phyloP scores from a whole-genome alignment of 2,329 filamentous ascomycete genomes.

The Scleromitrula shiraiana region DNA sequence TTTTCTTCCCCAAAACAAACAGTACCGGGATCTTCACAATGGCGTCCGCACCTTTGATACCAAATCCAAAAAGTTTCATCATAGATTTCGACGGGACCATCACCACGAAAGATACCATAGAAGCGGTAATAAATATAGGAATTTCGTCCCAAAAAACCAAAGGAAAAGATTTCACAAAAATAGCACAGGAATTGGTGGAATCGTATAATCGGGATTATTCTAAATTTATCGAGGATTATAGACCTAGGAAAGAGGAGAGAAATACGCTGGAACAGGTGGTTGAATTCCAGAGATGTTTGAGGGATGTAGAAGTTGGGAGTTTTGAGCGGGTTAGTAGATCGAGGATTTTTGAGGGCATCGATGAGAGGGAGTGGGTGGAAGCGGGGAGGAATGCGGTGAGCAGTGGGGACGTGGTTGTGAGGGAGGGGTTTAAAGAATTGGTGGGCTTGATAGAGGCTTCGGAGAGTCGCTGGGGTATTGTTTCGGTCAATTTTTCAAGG shows the following conservation, averaged over 20 bases:
- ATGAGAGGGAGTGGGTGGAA: conserved; percentile 10
- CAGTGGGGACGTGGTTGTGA: conserved; percentile 14
- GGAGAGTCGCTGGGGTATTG: conserved; percentile 17
- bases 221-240: conserved; percentile 13
- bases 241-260: conserved; percentile 14
- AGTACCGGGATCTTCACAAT: too few relatives aligned
- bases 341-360: conserved; percentile 22
- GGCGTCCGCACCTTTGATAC: too few relatives aligned
- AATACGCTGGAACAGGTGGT: conserved; percentile 17
- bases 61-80: too few relatives aligned
- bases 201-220: conserved; percentile 19
- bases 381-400: conserved; percentile 15
- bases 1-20: too few relatives aligned
- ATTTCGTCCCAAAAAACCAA: conserved; percentile 10
- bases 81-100: conserved; percentile 30
- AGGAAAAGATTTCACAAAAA: conserved; percentile 7
- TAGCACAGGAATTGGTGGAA: conserved; percentile 11
- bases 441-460: conserved; percentile 6
- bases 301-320: conserved; percentile 21
- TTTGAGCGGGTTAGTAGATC: conserved; percentile 21
- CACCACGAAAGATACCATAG: conserved; percentile 26
- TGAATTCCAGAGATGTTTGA: conserved; percentile 15
- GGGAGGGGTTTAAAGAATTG: conserved; percentile 18
- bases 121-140: conserved; percentile 14
- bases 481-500: conserved; percentile 23